Evolutionary conservation across 2,329 filamentous ascomycete species (phyloP).

Genomic region (Neofusicoccum parvum): DNA sequence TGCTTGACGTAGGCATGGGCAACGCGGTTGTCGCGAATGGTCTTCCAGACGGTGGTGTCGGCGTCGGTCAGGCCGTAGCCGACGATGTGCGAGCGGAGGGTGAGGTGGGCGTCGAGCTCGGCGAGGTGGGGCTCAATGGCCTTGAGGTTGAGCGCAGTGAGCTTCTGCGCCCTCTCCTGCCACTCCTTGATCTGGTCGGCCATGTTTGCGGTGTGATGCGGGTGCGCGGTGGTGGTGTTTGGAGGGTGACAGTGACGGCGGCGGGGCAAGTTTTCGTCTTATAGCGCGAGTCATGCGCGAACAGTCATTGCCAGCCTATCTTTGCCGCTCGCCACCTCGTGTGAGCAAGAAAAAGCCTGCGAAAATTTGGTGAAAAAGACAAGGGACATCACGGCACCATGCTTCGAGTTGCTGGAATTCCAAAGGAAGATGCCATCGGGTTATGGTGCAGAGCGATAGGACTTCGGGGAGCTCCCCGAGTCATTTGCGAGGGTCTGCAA

Average conservation of each 20-base stretch:
- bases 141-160: constrained; percentile 74
- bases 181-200: constrained; percentile 54
- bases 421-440: too few relatives aligned
- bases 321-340: constrained; percentile 10
- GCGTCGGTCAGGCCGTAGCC: constrained; percentile 76
- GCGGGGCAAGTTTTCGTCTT: constrained; percentile 19
- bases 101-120: constrained; percentile 84
- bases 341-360: not conserved
- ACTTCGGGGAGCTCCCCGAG: too few relatives aligned
- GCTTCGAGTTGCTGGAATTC: too few relatives aligned
- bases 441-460: too few relatives aligned
- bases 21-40: constrained; percentile 82
- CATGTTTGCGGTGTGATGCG: constrained; percentile 27
- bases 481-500: too few relatives aligned
- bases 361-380: not conserved
- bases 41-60: constrained; percentile 82
- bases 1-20: constrained; percentile 79
- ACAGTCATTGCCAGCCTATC: constrained; percentile 4
- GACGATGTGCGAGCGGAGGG: constrained; percentile 80
- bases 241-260: constrained; percentile 9
- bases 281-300: constrained; percentile 13
- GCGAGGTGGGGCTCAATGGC: constrained; percentile 72
- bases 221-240: not conserved
- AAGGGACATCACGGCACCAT: too few relatives aligned
- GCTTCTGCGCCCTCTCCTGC: constrained; percentile 55